phyloP scores from a whole-genome alignment of 2,329 filamentous ascomycete genomes.

The Lasiodiplodia citricola region DNA sequence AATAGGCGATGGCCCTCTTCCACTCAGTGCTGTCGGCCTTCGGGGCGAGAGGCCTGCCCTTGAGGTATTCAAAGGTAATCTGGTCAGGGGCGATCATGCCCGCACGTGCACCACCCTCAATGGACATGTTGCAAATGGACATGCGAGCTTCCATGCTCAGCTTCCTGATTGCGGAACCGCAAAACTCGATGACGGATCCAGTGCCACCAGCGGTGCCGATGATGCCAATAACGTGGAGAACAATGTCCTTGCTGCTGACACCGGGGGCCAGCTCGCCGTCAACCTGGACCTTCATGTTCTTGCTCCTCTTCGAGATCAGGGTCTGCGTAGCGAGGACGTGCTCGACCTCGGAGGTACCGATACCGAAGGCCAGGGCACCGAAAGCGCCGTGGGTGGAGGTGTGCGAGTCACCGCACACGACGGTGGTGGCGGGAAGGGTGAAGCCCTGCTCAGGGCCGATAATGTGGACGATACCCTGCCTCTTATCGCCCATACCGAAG shows the following conservation, averaged over 20 bases:
- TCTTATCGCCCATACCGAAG: constrained; percentile 94
- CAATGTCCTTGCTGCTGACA: constrained; percentile 94
- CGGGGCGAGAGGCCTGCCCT: constrained; percentile 86
- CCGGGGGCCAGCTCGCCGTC: constrained; percentile 88
- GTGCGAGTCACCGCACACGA: constrained; percentile 97
- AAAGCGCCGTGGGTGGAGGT: constrained; percentile 98
- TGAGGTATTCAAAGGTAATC: constrained; percentile 92
- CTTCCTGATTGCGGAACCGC: constrained; percentile 85
- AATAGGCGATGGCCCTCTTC: constrained; percentile 87
- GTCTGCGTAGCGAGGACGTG: constrained; percentile 97
- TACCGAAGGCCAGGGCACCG: constrained; percentile 91
- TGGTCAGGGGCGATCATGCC: constrained; percentile 98
- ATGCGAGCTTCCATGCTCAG: constrained; percentile 97
- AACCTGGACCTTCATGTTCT: constrained; percentile 98
- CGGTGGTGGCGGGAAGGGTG: constrained; percentile 93
- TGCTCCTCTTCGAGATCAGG: constrained; percentile 90
- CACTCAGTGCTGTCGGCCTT: constrained; percentile 84
- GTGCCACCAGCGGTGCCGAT: constrained; percentile 96
- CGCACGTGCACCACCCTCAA: constrained; percentile 91
- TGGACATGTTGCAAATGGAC: constrained; percentile 99
- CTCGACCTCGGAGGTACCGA: constrained; percentile 97
- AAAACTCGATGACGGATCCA: constrained; percentile 95
- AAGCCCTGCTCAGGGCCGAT: constrained; percentile 99
- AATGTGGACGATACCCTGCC: constrained; percentile 97
- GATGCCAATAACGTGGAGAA: constrained; percentile 88